These are phyloP conservation scores for Botrytis elliptica DNA, from an alignment of 2,329 filamentous ascomycete species.

Conservation along the genomic window DNA sequence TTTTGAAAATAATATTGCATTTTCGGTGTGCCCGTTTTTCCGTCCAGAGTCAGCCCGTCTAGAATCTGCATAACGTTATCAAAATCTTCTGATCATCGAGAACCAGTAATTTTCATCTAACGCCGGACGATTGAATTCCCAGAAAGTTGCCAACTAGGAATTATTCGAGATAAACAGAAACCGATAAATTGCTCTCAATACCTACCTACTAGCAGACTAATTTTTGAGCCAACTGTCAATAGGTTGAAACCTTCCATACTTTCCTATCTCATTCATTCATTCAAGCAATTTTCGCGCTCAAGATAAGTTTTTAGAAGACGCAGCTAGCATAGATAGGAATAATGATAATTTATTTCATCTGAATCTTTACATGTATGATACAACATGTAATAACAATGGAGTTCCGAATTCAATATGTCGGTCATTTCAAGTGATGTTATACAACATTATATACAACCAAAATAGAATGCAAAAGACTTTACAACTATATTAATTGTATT, in stretches of 20 bases:
- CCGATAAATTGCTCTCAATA: neutral
- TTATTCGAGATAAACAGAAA: neutral
- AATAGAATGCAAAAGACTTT: too few species aligned
- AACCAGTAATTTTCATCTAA: too few species aligned
- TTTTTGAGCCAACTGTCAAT: neutral
- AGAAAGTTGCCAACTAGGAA: neutral
- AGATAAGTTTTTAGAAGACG: neutral
- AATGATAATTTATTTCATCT: too few species aligned
- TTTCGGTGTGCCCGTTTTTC: too few species aligned
- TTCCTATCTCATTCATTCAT: neutral
- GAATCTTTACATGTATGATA: too few species aligned
- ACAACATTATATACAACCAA: too few species aligned
- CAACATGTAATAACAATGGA: too few species aligned
- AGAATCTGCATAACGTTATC: neutral
- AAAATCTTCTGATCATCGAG: neutral
- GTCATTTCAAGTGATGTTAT: too few species aligned
- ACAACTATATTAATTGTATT: too few species aligned
- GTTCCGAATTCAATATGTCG: too few species aligned
- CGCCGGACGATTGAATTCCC: too few species aligned
- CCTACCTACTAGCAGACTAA: neutral
- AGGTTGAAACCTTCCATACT: fast-evolving
- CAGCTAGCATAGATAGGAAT: neutral
- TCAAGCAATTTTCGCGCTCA: neutral
- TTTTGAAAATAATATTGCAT: too few species aligned
- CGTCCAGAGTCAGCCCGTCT: neutral